Base-by-base conservation (phyloP, 768 basidiomycete genomes). In the Mycena vitilis region DNA sequence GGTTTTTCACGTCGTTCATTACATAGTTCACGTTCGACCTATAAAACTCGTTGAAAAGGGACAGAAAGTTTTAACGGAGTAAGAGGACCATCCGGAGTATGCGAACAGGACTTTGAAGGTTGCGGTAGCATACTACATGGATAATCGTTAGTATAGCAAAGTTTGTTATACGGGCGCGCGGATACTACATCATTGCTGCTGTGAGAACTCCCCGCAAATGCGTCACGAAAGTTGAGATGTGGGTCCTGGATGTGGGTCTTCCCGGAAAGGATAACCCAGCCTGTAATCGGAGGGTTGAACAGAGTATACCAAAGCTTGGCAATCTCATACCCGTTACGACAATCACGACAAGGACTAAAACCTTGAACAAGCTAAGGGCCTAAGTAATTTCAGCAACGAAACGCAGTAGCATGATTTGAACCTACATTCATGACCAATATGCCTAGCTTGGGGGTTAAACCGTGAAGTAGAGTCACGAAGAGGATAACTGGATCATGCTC, bases 21-120 rank as follows among this genome's bases (percentile, higher is more conserved):
- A 89, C 88, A 60, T 87, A 87, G 71, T 88, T 88, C 30, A 86
- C 84, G 52, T 84, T 85, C 2, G 85, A 85, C 88, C 88, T 65
- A 30, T 3, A 2, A 37, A 16, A 36, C 9, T 36, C 18, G 49
- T 59, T 4, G n/a, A 59, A 30, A 36, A 47, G 16, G 9, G 20
- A 16, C 11, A 6, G 3, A 20, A 7, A 23, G 30, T 16, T 23
- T 16, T 23, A 6, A 48, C 20, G 38, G 40, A 59, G 13, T 12
- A 2, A 16, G 49, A 52, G 38, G 9, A 63, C 66, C 66, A 71
- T 54, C 70, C 69, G 1, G 60, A 42, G 61, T 80, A 78, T 9
- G 79, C 76, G 51, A 78, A 76, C 42, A 89, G 76, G 30, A 89
- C 86, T 68, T 89, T 88, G 82, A 87, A 88, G 0, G 83, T 88